Conservation (phyloP, 176 grass and related monocot genomes). For the Bothriochloa decipiens region DNA sequence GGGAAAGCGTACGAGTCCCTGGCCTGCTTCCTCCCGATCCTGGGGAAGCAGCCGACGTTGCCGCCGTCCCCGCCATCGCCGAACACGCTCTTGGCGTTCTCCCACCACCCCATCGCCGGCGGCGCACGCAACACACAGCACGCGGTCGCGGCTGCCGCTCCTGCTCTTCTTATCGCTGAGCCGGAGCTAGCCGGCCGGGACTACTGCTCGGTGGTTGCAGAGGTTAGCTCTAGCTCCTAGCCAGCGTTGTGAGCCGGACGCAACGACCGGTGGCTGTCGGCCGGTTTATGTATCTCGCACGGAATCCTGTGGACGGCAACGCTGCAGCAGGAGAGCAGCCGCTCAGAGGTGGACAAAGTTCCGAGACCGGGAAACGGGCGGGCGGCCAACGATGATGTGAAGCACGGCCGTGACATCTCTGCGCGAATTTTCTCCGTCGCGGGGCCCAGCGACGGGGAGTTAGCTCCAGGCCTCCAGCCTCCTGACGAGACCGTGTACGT, state of each 20-base stretch:
- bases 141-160: background rate
- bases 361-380: background rate
- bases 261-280: background rate
- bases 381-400: background rate
- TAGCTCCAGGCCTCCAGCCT: background rate
- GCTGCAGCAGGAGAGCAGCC: background rate
- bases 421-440: background rate
- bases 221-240: background rate
- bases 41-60: constrained; percentile 37
- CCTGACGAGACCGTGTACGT: background rate
- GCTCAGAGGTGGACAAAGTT: background rate
- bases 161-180: background rate
- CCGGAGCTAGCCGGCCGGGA: background rate
- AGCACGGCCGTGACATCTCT: constrained; percentile 6
- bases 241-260: background rate
- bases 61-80: constrained; percentile 28
- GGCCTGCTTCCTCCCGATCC: constrained; percentile 30
- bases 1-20: constrained; percentile 31
- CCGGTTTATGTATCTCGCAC: constrained; percentile 9
- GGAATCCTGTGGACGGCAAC: constrained; percentile 44
- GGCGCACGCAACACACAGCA: too few species aligned
- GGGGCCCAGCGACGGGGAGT: background rate
- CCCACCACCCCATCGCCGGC: constrained; percentile 41
- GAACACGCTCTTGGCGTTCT: constrained; percentile 37
- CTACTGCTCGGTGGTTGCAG: background rate